These are phyloP conservation scores for Paratrypanosoma confusum DNA, from an alignment of 208 protist genomes.

Conservation along the genomic window DNA sequence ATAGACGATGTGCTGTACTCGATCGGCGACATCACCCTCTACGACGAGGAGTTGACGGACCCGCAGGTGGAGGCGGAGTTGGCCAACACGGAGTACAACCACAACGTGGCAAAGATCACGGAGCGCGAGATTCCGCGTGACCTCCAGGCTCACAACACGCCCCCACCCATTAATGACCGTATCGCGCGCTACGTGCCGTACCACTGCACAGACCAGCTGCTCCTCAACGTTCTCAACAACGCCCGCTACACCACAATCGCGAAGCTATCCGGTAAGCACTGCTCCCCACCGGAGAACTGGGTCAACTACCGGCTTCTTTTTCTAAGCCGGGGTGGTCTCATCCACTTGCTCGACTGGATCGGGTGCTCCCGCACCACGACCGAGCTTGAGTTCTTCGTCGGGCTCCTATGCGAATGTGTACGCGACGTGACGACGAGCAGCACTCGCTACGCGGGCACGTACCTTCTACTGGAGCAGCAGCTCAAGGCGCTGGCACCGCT, in stretches of 20 bases:
- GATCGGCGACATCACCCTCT: conserved; percentile 53
- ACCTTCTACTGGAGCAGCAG: conserved; percentile 49
- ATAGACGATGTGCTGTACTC: conserved; percentile 40
- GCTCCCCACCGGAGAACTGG: conserved; percentile 49
- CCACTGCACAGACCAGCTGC: conserved; percentile 35
- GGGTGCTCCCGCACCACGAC: conserved; percentile 19
- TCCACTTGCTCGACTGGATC: conserved; percentile 64
- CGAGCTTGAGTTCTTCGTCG: conserved; percentile 35
- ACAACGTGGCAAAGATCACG: conserved; percentile 30
- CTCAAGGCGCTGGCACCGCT: conserved; percentile 41
- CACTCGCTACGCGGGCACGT: conserved; percentile 46
- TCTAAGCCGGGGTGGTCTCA: conserved; percentile 40
- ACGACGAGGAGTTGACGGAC: conserved; percentile 51
- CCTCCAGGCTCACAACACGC: conserved; percentile 7
- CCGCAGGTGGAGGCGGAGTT: conserved; percentile 60
- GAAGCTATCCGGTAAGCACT: conserved; percentile 56
- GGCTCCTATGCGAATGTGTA: conserved; percentile 32
- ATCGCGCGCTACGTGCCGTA: conserved; percentile 59
- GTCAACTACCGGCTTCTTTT: conserved; percentile 65
- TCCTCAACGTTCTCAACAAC: conserved; percentile 30
- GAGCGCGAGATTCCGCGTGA: conserved; percentile 38
- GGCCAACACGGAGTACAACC: conserved; percentile 14
- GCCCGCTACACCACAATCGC: conserved; percentile 27
- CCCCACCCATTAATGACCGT: conserved; percentile 25
- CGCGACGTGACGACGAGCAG: conserved; percentile 22